Percentiles rank a stretch among this genome's conserved stretches.
Evolutionary conservation across 495 filamentous ascomycete species (phyloP).

Genomic region (Penicillium maclennaniae): DNA sequence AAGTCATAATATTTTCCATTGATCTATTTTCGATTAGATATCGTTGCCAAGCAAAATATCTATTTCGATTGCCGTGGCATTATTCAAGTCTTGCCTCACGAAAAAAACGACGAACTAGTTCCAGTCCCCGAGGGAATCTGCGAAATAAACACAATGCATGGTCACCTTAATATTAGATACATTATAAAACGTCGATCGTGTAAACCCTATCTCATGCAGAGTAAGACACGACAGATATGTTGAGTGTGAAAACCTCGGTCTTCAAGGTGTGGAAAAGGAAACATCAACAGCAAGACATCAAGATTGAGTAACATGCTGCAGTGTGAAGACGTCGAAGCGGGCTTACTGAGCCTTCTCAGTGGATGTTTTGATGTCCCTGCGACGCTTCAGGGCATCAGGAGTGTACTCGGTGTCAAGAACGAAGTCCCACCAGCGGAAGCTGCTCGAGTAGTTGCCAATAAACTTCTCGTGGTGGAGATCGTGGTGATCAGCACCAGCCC

Average conservation of each 20-base stretch:
- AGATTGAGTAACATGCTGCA: not conserved
- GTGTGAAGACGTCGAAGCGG: not conserved
- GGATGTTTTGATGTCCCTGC: constrained; percentile 72
- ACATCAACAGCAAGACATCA: not conserved
- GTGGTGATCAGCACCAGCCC: constrained; percentile 96
- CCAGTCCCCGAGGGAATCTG: not conserved
- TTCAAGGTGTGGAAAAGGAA: not conserved
- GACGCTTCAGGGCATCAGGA: constrained; percentile 76
- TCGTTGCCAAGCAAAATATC: not conserved
- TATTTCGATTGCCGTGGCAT: not conserved
- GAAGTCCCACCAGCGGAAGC: constrained; percentile 99
- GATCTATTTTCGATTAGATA: not conserved
- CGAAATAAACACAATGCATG: not conserved
- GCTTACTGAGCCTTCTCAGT: constrained; percentile 51
- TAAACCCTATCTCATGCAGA: not conserved
- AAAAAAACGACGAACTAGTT: not conserved
- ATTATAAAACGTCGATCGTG: constrained; percentile 6
- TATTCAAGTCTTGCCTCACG: not conserved
- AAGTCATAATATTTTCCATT: not conserved
- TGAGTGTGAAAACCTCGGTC: not conserved
- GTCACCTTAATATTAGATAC: constrained; percentile 7
- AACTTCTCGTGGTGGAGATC: constrained; percentile 96
- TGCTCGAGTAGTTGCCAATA: constrained; percentile 95
- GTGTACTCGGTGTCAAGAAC: constrained; percentile 89
- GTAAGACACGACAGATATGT: not conserved